phyloP scores from a whole-genome alignment of 2,329 filamentous ascomycete species.

The Venturiaceae sp. region DNA sequence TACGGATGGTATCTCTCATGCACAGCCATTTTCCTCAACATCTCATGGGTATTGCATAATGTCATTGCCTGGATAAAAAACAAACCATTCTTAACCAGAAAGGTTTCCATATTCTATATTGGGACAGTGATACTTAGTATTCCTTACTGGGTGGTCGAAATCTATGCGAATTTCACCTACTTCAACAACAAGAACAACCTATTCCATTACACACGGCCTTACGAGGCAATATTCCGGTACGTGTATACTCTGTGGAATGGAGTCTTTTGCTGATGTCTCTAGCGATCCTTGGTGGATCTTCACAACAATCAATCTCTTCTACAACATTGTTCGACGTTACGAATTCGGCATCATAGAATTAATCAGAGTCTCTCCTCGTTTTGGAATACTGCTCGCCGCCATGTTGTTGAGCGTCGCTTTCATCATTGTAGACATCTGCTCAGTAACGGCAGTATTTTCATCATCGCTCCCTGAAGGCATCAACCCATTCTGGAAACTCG shows the following conservation, averaged over 20 bases:
- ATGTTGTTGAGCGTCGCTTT: slow-evolving; percentile 54
- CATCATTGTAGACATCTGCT: slow-evolving; percentile 50
- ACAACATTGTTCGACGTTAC: slow-evolving; percentile 53
- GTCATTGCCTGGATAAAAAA: slow-evolving; percentile 60
- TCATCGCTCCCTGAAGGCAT: slow-evolving; percentile 39
- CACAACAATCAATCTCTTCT: slow-evolving; percentile 49
- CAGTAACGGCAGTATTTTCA: slow-evolving; percentile 43
- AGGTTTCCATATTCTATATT: slow-evolving; percentile 47
- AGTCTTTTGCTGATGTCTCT: not conserved
- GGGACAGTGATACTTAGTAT: slow-evolving; percentile 47
- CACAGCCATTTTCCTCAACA: slow-evolving; percentile 50
- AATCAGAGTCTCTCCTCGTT: slow-evolving; percentile 51
- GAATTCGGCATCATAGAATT: slow-evolving; percentile 49
- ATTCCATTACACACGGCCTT: slow-evolving; percentile 46
- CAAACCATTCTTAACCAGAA: slow-evolving; percentile 45
- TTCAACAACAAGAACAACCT: slow-evolving; percentile 47
- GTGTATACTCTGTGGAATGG: slow-evolving; percentile 15
- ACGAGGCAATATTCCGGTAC: slow-evolving; percentile 45
- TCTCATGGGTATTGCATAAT: slow-evolving; percentile 57
- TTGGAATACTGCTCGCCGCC: slow-evolving; percentile 50
- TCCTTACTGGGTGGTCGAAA: slow-evolving; percentile 56
- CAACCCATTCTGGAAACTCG: slow-evolving; percentile 57
- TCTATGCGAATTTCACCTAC: slow-evolving; percentile 56
- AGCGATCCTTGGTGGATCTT: slow-evolving; percentile 60
- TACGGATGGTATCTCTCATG: slow-evolving; percentile 56